Conservation (phyloP, 2,329 filamentous ascomycete genomes). For the Monosporascus sp. region DNA sequence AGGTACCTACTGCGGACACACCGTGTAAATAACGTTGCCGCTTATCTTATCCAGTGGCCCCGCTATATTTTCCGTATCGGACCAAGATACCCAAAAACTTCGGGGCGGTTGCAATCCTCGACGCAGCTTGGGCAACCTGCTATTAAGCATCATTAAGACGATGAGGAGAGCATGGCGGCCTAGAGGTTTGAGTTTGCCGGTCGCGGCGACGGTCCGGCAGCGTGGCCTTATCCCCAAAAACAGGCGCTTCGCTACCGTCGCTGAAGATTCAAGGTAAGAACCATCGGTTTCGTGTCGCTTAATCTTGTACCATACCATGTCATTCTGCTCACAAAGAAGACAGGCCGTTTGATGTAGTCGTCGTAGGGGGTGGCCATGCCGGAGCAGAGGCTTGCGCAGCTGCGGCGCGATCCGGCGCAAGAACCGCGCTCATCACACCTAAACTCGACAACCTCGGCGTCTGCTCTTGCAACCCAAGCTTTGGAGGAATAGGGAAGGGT, state of each 20-base stretch:
- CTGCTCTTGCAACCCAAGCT: conserved; percentile 94
- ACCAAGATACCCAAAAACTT: background rate
- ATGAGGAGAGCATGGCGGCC: conserved; percentile 28
- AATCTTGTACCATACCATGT: too few species aligned
- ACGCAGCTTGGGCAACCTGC: background rate
- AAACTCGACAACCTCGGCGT: conserved; percentile 84
- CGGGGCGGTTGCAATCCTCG: background rate
- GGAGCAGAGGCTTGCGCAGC: conserved; percentile 91
- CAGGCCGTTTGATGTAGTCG: conserved; percentile 82
- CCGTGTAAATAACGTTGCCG: too few species aligned
- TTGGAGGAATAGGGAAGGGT: conserved; percentile 97
- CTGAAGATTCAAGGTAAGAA: conserved; percentile 26
- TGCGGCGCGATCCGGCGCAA: conserved; percentile 80
- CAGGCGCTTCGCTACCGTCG: conserved; percentile 26
- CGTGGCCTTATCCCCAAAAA: conserved; percentile 9
- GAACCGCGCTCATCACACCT: conserved; percentile 85
- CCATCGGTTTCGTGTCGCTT: background rate
- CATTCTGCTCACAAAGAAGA: background rate
- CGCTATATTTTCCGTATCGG: too few species aligned
- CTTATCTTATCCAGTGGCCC: too few species aligned
- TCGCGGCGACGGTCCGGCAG: conserved; percentile 8
- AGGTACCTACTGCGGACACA: too few species aligned
- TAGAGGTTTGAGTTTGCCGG: conserved; percentile 20
- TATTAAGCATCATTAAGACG: background rate
- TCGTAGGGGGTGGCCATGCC: conserved; percentile 93